Evolutionary conservation across 2,329 filamentous ascomycete species (phyloP).

Genomic region (Colletotrichum coccodes): DNA sequence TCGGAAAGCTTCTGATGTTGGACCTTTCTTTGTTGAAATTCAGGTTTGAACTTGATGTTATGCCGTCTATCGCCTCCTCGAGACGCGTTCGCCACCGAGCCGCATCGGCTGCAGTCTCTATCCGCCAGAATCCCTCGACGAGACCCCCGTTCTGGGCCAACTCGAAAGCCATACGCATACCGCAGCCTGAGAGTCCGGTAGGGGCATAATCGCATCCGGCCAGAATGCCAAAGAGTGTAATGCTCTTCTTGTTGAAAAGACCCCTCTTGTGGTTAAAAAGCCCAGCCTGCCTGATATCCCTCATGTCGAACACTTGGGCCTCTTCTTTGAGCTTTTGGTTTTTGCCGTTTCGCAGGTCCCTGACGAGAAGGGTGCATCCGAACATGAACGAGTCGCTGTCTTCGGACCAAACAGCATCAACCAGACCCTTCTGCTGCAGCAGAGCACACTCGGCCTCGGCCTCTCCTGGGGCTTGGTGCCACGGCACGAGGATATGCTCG

Average conservation of each 20-base stretch:
- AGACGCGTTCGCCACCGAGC: background rate
- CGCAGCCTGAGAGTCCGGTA: conserved; percentile 28
- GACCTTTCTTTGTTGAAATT: background rate
- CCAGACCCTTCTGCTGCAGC: conserved; percentile 52
- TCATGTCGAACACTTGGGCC: conserved; percentile 14
- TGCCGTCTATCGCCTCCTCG: background rate
- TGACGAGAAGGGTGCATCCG: conserved; percentile 49
- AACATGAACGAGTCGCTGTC: conserved; percentile 60
- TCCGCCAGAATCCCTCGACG: background rate
- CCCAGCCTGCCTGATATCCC: background rate
- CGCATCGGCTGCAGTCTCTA: background rate
- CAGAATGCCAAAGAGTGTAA: background rate
- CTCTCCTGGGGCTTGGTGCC: conserved; percentile 56
- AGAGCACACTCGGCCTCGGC: conserved; percentile 58
- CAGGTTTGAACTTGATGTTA: background rate
- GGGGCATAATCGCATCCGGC: conserved; percentile 34
- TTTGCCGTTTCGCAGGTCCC: conserved; percentile 39
- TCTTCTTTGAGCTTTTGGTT: conserved; percentile 31
- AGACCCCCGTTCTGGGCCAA: background rate
- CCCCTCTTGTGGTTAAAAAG: too few species aligned
- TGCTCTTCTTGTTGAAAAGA: background rate
- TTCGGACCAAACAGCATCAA: conserved; percentile 60
- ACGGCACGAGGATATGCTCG: conserved; percentile 49
- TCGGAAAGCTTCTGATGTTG: background rate
- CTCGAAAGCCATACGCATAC: background rate